These are phyloP conservation scores for Fusarium irregulare DNA, from an alignment of 2,329 filamentous ascomycete species.

Conservation along the genomic window DNA sequence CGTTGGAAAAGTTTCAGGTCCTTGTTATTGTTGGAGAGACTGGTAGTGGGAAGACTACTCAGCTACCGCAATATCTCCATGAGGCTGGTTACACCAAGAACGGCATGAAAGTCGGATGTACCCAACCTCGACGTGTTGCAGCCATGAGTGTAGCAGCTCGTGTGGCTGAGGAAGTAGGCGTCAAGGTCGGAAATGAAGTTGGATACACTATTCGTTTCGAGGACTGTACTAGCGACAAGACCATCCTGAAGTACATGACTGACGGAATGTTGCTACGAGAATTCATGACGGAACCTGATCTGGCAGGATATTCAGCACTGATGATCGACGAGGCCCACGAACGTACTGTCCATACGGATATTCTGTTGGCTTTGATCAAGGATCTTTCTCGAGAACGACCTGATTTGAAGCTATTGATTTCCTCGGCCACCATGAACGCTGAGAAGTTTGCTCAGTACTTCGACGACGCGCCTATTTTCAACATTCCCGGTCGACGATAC, in stretches of 20 bases:
- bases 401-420: conserved; percentile 90
- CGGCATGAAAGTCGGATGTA: conserved; percentile 89
- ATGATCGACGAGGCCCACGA: conserved; percentile 99
- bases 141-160: conserved; percentile 98
- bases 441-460: conserved; percentile 93
- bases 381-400: conserved; percentile 85
- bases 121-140: conserved; percentile 92
- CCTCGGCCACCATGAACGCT: conserved; percentile 93
- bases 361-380: conserved; percentile 87
- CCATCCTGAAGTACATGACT: conserved; percentile 94
- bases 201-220: conserved; percentile 97
- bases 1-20: conserved; percentile 85
- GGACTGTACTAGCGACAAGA: conserved; percentile 90
- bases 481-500: conserved; percentile 89
- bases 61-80: conserved; percentile 91
- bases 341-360: conserved; percentile 89
- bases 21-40: conserved; percentile 95
- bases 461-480: conserved; percentile 92
- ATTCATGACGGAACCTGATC: conserved; percentile 87
- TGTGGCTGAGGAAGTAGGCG: conserved; percentile 93
- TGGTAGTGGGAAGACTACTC: conserved; percentile 94
- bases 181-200: conserved; percentile 90
- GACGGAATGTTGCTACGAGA: conserved; percentile 94
- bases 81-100: conserved; percentile 90
- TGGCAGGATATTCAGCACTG: conserved; percentile 83